Base-by-base conservation (phyloP, 2,329 filamentous ascomycete genomes). In the Colletotrichum cereale region DNA sequence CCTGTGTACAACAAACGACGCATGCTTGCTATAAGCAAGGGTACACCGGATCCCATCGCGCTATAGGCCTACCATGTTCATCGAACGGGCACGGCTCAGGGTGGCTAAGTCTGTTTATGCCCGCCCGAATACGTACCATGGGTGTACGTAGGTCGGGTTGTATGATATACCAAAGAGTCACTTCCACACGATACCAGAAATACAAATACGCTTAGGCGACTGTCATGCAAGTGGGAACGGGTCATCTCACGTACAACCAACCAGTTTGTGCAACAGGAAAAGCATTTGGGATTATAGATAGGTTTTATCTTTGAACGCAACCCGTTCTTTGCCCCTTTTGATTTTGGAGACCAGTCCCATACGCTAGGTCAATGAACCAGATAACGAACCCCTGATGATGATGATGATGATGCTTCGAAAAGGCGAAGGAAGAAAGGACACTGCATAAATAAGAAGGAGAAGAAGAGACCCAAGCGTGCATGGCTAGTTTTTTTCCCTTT, bases 341-440 rank as follows among this genome's bases (percentile, higher is more conserved):
- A 36, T 64, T 61, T 66, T 31, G 21, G 55, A 47, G 38, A 48
- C 48, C 12, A 2, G 16, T 24, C 56, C 50, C 47, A 48, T 26
- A 61, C 67, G 63, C 67, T 70, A 62, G 21, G 60, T 56, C 34
- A 66, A 66, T 48, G 12, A 48, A 38, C 12, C 10, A 31, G 38
- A 57, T 2, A 47, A 42, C 3, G 26, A 21, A 36, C 52, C 52
- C 31, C 42, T 29, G 34, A 21, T 16, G 10, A 56, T n/a, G n/a
- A n/a, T n/a, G n/a, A 10, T 11, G 21, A 42, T 16, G 52, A 65
- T 65, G 52, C 52, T 42, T 36, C 26, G 31, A 34, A 66, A 64
- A 44, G 14, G n/a, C n/a, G n/a, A n/a, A n/a, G n/a, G n/a, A n/a
- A n/a, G n/a, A n/a, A n/a, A n/a, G n/a, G n/a, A n/a, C n/a, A n/a